These are phyloP conservation scores for Wallemia ichthyophaga DNA, from an alignment of 1,284 basidiomycete species.

Conservation along the genomic window DNA sequence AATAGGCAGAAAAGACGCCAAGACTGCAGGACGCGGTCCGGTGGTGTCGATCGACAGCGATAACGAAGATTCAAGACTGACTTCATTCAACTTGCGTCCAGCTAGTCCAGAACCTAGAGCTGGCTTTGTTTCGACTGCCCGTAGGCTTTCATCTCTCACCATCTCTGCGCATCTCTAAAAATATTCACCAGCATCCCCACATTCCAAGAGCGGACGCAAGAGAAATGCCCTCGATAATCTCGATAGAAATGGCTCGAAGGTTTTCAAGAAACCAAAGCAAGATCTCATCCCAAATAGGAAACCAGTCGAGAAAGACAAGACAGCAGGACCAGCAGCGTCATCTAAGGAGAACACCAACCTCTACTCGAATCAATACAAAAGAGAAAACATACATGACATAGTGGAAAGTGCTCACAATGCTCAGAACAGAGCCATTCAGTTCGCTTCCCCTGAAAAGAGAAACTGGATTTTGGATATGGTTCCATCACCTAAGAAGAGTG, in stretches of 20 bases:
- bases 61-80: neutral
- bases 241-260: neutral
- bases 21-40: neutral
- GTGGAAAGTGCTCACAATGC: neutral
- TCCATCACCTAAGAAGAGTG: neutral
- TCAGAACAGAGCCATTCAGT: neutral
- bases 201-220: neutral
- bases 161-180: neutral
- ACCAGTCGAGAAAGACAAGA: neutral
- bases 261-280: neutral
- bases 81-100: neutral
- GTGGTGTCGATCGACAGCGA: neutral
- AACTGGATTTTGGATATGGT: neutral
- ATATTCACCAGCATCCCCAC: neutral
- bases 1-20: neutral
- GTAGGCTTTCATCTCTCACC: neutral
- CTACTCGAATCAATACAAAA: neutral
- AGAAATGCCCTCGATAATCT: neutral
- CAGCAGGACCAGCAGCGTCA: no score
- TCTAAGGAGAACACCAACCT: neutral
- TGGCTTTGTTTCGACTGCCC: neutral
- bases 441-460: neutral
- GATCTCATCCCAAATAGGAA: neutral
- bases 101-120: neutral
- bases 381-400: neutral